Conservation (phyloP, 2,329 filamentous ascomycete genomes). For the Aspergillus sp. region DNA sequence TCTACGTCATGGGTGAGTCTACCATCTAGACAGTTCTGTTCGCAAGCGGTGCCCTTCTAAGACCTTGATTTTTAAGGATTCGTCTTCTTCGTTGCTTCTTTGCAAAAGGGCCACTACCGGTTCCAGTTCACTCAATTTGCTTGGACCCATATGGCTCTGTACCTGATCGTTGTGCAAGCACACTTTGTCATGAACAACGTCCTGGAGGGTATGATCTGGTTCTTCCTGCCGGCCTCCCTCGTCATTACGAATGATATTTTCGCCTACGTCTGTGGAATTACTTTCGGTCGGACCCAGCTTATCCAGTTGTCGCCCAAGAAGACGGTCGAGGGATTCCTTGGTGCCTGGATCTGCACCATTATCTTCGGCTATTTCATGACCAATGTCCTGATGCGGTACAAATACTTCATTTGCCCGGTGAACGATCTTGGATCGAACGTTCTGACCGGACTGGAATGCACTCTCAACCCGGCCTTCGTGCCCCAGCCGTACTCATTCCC, state of each 20-base stretch:
- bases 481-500: slow-evolving; percentile 73
- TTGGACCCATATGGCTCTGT: slow-evolving; percentile 99
- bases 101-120: slow-evolving; percentile 93
- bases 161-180: slow-evolving; percentile 94
- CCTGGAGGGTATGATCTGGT: slow-evolving; percentile 99
- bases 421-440: slow-evolving; percentile 94
- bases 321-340: slow-evolving; percentile 96
- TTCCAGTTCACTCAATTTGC: slow-evolving; percentile 99
- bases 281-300: slow-evolving; percentile 91
- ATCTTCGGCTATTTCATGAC: slow-evolving; percentile 80
- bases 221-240: slow-evolving; percentile 90
- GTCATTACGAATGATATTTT: slow-evolving; percentile 99
- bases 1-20: slow-evolving; percentile 87
- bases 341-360: slow-evolving; percentile 92
- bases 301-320: slow-evolving; percentile 99
- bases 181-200: slow-evolving; percentile 99
- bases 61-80: slow-evolving; percentile 63
- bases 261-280: slow-evolving; percentile 95
- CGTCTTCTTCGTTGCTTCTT: slow-evolving; percentile 93
- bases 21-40: not conserved
- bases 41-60: not conserved
- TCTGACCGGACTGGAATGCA: slow-evolving; percentile 85
- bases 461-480: slow-evolving; percentile 87
- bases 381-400: slow-evolving; percentile 81
- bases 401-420: slow-evolving; percentile 98